These are phyloP conservation scores for Penicillium canescens DNA, from an alignment of 495 filamentous ascomycete genomes.

Conservation along the genomic window DNA sequence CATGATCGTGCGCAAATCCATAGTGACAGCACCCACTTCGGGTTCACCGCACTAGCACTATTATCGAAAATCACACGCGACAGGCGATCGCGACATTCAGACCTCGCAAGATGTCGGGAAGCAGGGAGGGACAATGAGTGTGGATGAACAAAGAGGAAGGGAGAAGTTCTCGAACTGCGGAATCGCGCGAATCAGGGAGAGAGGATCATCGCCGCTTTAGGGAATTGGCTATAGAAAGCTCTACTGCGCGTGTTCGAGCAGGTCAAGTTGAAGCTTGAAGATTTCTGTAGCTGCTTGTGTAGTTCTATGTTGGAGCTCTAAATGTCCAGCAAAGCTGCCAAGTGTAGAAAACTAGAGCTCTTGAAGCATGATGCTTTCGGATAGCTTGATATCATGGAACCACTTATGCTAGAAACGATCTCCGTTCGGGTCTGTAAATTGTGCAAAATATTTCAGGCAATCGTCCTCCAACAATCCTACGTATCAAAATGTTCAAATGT, in stretches of 20 bases:
- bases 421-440: too few species aligned
- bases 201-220: constrained; percentile 14
- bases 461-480: too few species aligned
- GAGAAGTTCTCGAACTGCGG: constrained; percentile 32
- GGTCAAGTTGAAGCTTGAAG: background rate
- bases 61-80: constrained; percentile 16
- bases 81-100: constrained; percentile 25
- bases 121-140: constrained; percentile 13
- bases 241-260: background rate
- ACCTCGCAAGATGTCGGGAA: constrained; percentile 10
- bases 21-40: constrained; percentile 30
- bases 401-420: too few species aligned
- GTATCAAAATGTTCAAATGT: too few species aligned
- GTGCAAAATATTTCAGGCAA: too few species aligned
- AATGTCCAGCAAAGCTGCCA: background rate
- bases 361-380: constrained; percentile 5
- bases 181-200: constrained; percentile 20
- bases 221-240: constrained; percentile 4
- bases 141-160: constrained; percentile 24
- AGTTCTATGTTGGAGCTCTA: constrained; percentile 2
- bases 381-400: background rate
- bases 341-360: constrained; percentile 1
- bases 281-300: background rate
- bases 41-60: constrained; percentile 22
- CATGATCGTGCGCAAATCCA: constrained; percentile 59